phyloP scores from a whole-genome alignment of 2,329 filamentous ascomycete genomes.

The Ophiocordyceps camponoti-floridani region DNA sequence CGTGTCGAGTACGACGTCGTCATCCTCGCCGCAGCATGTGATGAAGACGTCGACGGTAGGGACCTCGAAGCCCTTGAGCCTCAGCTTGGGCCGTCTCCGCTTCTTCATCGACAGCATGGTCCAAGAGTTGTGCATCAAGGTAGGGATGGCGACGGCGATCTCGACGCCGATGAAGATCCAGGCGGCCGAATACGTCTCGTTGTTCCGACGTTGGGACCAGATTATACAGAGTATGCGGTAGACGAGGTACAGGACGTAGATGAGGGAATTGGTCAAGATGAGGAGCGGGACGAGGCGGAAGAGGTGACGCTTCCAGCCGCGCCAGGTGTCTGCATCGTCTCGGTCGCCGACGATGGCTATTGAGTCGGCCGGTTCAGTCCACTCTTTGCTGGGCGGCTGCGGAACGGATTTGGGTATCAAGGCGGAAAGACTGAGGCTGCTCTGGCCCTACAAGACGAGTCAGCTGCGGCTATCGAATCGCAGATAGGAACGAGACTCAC shows the following conservation, averaged over 20 bases:
- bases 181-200: conserved; percentile 26
- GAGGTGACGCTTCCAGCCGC: conserved; percentile 22
- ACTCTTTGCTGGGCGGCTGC: conserved; percentile 15
- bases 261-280: conserved; percentile 19
- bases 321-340: conserved; percentile 24
- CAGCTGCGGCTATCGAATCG: not conserved
- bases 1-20: conserved; percentile 38
- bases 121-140: conserved; percentile 38
- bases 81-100: conserved; percentile 32
- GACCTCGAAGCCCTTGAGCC: conserved; percentile 26
- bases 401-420: conserved; percentile 15
- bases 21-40: conserved; percentile 38
- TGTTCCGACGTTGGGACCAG: conserved; percentile 24
- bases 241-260: conserved; percentile 30
- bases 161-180: conserved; percentile 41
- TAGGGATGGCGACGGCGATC: conserved; percentile 31
- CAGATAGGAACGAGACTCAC: conserved; percentile 1
- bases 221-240: conserved; percentile 33
- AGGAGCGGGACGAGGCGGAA: conserved; percentile 19
- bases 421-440: conserved; percentile 21
- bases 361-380: conserved; percentile 11
- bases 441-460: conserved; percentile 17
- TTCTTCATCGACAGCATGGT: conserved; percentile 38
- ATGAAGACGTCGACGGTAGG: conserved; percentile 39
- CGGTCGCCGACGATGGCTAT: conserved; percentile 23